Base-by-base conservation (phyloP, 805 yeast genomes). In the Hanseniaspora occidentalis region DNA sequence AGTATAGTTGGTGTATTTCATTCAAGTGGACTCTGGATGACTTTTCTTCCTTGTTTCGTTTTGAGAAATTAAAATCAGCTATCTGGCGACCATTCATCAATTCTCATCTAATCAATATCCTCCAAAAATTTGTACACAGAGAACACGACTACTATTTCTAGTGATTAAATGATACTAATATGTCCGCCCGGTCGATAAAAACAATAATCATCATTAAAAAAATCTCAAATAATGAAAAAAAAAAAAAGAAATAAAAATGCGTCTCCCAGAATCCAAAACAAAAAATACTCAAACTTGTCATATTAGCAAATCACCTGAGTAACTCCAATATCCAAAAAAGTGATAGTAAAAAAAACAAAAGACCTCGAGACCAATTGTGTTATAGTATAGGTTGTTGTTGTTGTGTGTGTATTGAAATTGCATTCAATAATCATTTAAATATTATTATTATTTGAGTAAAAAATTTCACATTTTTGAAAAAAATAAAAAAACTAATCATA, bases 131-230 rank as follows among this genome's bases (percentile, higher is more conserved):
- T 60, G 63, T 58, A 60, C 64, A 60, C 64, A 51, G 47, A 54
- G 51, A 53, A 52, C 45, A 48, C 50, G 48, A 36, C 46, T 45
- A 45, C 46, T 38, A 39, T 43, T 46, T 42, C 54, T 47, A 47
- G 54, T 47, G 44, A 45, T 45, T 47, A 42, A 21, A 36, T 49
- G 50, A 57, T 58, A 58, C 63, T 58, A 52, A 44, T 60, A 65
- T 65, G 70, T 64, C 69, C 70, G 70, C 70, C 70, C 70, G 70
- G 70, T 65, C 70, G 62, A 61, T 57, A 55, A 52, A 47, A 55
- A 43, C 51, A 54, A 41, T 50, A 44, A 56, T 60, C 63, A 60
- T 60, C 64, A 60, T 21, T 20, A 26, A 33, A 33, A 38, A 6
- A 13, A 29, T 29, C 21, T 26, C 6, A 13, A 25, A 27, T n/a